These are phyloP conservation scores for Tetragonia tetragonoides DNA, from an alignment of 148 eudicot genomes.

Conservation along the genomic window DNA sequence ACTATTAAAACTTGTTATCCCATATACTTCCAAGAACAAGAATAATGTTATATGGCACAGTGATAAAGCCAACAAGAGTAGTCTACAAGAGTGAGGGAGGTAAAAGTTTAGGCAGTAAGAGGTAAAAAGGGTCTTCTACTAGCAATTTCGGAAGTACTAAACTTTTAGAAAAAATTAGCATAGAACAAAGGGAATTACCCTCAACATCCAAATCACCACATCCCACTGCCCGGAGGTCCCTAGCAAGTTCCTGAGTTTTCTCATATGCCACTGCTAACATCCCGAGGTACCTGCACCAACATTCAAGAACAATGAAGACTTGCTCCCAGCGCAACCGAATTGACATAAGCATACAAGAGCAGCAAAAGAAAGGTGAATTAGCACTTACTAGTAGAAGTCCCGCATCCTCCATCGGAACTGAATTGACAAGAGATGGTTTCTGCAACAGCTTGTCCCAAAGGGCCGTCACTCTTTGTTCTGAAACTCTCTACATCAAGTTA, in stretches of 20 bases:
- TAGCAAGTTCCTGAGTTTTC: conserved; percentile 94
- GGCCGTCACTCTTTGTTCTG: conserved; percentile 91
- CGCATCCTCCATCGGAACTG: conserved; percentile 83
- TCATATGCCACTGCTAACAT: conserved; percentile 98
- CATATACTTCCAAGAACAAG: not conserved
- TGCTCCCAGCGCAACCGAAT: not conserved
- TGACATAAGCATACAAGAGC: conserved; percentile 1
- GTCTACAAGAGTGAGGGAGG: not conserved
- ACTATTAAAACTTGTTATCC: not conserved
- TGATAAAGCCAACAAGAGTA: not conserved
- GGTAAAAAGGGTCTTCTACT: not conserved
- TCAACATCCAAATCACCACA: conserved; percentile 99
- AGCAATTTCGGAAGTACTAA: not conserved
- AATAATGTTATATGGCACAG: not conserved
- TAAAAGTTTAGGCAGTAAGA: not conserved
- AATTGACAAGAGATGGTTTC: conserved; percentile 80
- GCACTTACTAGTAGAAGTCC: conserved; percentile 84
- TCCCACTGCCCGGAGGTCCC: conserved; percentile 83
- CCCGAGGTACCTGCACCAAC: conserved; percentile 79
- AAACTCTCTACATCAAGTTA: conserved; percentile 65
- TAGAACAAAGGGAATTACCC: conserved; percentile 45
- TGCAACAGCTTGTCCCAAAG: conserved; percentile 85
- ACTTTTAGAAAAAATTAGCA: not conserved
- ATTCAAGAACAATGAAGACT: conserved; percentile 14
- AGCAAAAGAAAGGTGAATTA: conserved; percentile 21